These are phyloP conservation scores for Pneumocystis murina DNA, from an alignment of 1,139 yeast genomes.

Conservation along the genomic window DNA sequence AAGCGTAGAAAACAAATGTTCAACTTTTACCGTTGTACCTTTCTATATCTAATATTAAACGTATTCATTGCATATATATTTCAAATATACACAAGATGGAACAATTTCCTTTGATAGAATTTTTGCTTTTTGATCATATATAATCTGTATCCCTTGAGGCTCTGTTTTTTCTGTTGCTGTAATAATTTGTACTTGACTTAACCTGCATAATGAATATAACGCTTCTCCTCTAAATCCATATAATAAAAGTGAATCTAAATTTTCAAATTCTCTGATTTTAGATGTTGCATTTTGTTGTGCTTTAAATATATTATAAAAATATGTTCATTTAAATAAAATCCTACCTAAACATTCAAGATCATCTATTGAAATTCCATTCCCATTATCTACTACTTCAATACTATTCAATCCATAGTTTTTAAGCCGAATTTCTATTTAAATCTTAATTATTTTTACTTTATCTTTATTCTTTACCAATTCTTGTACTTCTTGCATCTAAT, in stretches of 20 bases:
- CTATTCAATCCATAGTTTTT: conserved; percentile 62
- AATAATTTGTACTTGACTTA: conserved; percentile 35
- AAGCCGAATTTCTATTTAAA: conserved; percentile 39
- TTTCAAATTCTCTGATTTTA: conserved; percentile 46
- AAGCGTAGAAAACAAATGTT: conserved; percentile 38
- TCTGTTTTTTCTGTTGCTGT: conserved; percentile 39
- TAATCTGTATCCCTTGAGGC: conserved; percentile 45
- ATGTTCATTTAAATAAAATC: not conserved
- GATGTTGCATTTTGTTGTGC: conserved; percentile 68
- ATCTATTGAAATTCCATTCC: conserved; percentile 46
- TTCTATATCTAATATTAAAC: conserved; percentile 15
- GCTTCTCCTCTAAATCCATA: conserved; percentile 84
- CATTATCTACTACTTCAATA: conserved; percentile 62
- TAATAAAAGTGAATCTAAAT: conserved; percentile 38
- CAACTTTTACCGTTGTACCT: conserved; percentile 45
- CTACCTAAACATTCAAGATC: conserved; percentile 45
- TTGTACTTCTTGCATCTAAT: conserved; percentile 7
- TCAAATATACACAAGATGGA: conserved; percentile 28
- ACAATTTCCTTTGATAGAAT: conserved; percentile 29
- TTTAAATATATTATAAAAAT: not conserved
- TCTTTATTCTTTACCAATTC: not conserved
- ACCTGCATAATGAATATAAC: conserved; percentile 51
- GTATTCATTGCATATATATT: not conserved
- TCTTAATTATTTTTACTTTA: not conserved
- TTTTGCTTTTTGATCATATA: conserved; percentile 40